phyloP scores from a whole-genome alignment of 1,139 yeast genomes.

The Geotrichum europaeum region DNA sequence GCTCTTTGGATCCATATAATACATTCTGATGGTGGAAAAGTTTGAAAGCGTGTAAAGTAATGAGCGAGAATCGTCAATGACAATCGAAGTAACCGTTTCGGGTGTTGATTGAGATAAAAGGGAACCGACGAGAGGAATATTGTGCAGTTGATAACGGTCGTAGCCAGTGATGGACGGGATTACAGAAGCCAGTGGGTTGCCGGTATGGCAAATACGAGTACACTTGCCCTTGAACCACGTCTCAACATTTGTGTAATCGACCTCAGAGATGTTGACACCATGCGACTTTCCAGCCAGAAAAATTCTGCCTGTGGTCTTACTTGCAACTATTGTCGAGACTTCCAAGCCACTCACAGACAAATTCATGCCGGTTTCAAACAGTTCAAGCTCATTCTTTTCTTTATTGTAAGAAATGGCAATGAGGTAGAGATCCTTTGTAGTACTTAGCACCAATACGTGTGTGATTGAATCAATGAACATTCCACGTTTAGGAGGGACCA shows the following conservation, averaged over 20 bases:
- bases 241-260: conserved; percentile 77
- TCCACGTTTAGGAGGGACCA: conserved; percentile 73
- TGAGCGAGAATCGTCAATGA: conserved; percentile 70
- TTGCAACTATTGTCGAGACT: conserved; percentile 56
- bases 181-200: conserved; percentile 21
- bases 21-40: conserved; percentile 74
- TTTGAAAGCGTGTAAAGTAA: conserved; percentile 79
- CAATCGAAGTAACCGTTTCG: conserved; percentile 59
- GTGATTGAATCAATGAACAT: conserved; percentile 75
- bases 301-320: conserved; percentile 66
- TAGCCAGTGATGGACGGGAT: conserved; percentile 18
- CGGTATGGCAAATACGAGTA: conserved; percentile 59
- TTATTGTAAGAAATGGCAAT: conserved; percentile 61
- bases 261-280: conserved; percentile 79
- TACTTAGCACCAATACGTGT: conserved; percentile 67
- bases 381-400: conserved; percentile 46
- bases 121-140: conserved; percentile 23
- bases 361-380: conserved; percentile 77
- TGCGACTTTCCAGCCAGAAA: conserved; percentile 76
- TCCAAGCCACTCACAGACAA: conserved; percentile 76
- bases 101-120: conserved; percentile 31
- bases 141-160: conserved; percentile 10
- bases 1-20: conserved; percentile 44
- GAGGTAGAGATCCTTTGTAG: conserved; percentile 72
- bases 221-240: conserved; percentile 86